Conservation (phyloP, 768 basidiomycete genomes). For the Leccinum subgranulosum region DNA sequence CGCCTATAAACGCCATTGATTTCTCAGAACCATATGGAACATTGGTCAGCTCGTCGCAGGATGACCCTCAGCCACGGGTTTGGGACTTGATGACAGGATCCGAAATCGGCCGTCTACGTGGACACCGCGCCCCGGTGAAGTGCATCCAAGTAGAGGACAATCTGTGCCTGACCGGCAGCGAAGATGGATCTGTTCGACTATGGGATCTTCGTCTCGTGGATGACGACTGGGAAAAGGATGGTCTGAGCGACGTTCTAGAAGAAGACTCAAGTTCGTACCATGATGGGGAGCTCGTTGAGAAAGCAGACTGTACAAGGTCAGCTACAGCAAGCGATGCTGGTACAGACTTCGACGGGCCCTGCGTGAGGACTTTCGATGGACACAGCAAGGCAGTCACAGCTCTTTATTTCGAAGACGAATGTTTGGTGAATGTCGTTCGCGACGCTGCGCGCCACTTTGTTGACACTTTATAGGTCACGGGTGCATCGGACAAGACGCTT, state of each 20-base stretch:
- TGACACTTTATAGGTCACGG: slow-evolving; percentile 71
- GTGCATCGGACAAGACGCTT: slow-evolving; percentile 96
- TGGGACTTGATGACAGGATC: slow-evolving; percentile 94
- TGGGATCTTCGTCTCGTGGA: slow-evolving; percentile 92
- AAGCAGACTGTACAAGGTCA: slow-evolving; percentile 40
- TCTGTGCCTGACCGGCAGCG: slow-evolving; percentile 86
- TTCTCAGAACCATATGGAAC: slow-evolving; percentile 97
- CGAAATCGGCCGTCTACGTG: slow-evolving; percentile 80
- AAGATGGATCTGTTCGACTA: slow-evolving; percentile 78
- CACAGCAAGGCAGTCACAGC: slow-evolving; percentile 92
- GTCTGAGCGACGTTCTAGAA: slow-evolving; percentile 60
- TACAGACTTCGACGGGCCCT: slow-evolving; percentile 48
- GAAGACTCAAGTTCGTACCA: slow-evolving; percentile 45
- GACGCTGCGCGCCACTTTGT: slow-evolving; percentile 6
- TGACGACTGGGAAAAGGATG: slow-evolving; percentile 57
- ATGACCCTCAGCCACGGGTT: slow-evolving; percentile 83
- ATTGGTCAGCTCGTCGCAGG: slow-evolving; percentile 82
- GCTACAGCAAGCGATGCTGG: slow-evolving; percentile 36
- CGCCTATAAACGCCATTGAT: slow-evolving; percentile 85
- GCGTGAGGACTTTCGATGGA: slow-evolving; percentile 77
- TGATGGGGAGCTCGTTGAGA: slow-evolving; percentile 38
- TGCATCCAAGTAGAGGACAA: slow-evolving; percentile 91
- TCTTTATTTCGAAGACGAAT: slow-evolving; percentile 93
- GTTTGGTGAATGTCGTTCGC: slow-evolving; percentile 56
- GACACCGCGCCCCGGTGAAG: slow-evolving; percentile 81